phyloP scores from a whole-genome alignment of 768 basidiomycete species.

The Xerocomellus dryophilus region DNA sequence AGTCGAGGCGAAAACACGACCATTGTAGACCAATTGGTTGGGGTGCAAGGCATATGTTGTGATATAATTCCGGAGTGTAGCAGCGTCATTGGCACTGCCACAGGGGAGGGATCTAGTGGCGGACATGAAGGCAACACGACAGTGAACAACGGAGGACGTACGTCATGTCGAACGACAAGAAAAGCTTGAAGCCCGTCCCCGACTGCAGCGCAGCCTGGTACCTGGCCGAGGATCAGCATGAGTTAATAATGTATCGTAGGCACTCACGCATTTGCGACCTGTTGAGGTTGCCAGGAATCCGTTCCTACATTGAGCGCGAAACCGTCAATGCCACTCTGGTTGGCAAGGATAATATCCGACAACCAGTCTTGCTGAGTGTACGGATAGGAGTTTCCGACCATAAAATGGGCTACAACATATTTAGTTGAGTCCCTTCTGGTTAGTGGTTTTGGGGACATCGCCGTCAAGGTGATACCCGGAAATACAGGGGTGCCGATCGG shows the following conservation, averaged over 20 bases:
- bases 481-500: constrained; percentile 14
- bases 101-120: constrained; percentile 53
- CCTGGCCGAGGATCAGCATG: constrained; percentile 31
- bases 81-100: constrained; percentile 44
- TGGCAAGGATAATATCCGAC: constrained; percentile 54
- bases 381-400: constrained; percentile 65
- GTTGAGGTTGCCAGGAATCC: constrained; percentile 60
- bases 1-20: constrained; percentile 59
- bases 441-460: not conserved
- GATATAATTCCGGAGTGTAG: constrained; percentile 51
- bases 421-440: constrained; percentile 28
- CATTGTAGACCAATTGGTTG: constrained; percentile 51
- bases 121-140: not conserved
- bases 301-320: constrained; percentile 71
- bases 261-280: constrained; percentile 62
- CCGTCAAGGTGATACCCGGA: not conserved
- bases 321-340: constrained; percentile 58
- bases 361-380: constrained; percentile 46
- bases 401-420: constrained; percentile 57
- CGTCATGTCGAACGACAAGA: constrained; percentile 80
- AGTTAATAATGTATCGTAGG: constrained; percentile 3
- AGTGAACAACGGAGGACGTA: constrained; percentile 32
- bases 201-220: constrained; percentile 55
- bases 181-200: constrained; percentile 63
- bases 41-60: constrained; percentile 51